Base-by-base conservation (phyloP, 805 yeast species). In the Tetrapisispora nanseiensis region DNA sequence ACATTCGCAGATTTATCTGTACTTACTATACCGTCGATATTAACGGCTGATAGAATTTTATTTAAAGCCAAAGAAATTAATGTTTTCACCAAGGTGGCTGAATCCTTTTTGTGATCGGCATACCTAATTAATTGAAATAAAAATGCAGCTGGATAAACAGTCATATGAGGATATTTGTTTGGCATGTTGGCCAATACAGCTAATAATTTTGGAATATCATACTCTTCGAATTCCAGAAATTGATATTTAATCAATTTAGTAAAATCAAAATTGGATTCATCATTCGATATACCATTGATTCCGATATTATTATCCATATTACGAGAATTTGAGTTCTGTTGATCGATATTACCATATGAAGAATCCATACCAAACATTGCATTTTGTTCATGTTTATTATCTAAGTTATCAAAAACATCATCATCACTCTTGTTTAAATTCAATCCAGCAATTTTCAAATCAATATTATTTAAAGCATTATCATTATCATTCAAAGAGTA, bases 121-220 rank as follows among this genome's bases (percentile, higher is more conserved):
- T 78, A 83, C 50, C 90, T 64, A n/a, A 82, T 58, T 54, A 83
- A 72, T 57, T 82, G 90, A 51, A 71, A 83, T 0, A 81, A 62
- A 6, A 82, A 69, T 1, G 84, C 77, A 0, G 92, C 87, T 0
- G 90, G 86, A 20, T 76, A 63, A 6, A 69, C 61, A 0, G 69
- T 65, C 29, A 62, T 61, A 33, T 67, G 69, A 7, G 73, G 70
- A 48, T 74, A 72, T 38, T 67, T 62, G 19, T 77, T 78, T 10
- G 82, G 81, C 54, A 74, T 71, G n/a, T 68, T 66, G 19, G 85
- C 61, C 15, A 89, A 75, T 39, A 74, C 63, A 43, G 72, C 69
- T 21, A 87, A 67, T 34, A 89, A 78, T 54, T 83, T 87, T 0
- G 95, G 94, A 26, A 84, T 78, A 20, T 67, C 70, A 49, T 76